A percentile compares a stretch with the other conserved stretches of the same genome.
phyloP scores from a whole-genome alignment of 2,329 filamentous ascomycete genomes.

The Coniochaeta ligniaria region DNA sequence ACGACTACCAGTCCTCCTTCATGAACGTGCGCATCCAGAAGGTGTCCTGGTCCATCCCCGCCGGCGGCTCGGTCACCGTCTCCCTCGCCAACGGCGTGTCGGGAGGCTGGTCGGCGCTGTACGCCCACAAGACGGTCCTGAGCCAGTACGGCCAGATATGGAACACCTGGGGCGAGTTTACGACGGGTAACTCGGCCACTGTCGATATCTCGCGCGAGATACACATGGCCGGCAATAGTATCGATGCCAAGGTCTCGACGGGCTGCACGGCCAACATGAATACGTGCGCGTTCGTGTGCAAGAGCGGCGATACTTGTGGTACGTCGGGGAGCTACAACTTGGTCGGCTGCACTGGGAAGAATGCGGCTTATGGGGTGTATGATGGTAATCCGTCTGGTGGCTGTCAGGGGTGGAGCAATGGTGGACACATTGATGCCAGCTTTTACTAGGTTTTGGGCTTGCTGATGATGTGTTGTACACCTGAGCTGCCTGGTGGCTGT shows the following conservation, averaged over 20 bases:
- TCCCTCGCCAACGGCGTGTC: conserved; percentile 27
- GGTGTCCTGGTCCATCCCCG: conserved; percentile 29
- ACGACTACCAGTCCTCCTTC: conserved; percentile 17
- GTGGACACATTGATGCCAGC: conserved; percentile 12
- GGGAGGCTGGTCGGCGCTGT: conserved; percentile 31
- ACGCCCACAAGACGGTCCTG: conserved; percentile 17
- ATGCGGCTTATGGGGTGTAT: conserved; percentile 15
- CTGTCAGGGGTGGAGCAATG: conserved; percentile 19
- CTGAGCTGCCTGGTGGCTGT: too few species aligned
- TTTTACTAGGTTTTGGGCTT: neutral
- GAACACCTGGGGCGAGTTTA: conserved; percentile 37
- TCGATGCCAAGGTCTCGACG: conserved; percentile 23
- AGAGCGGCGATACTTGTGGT: conserved; percentile 23
- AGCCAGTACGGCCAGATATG: conserved; percentile 28
- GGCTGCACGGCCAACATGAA: conserved; percentile 33
- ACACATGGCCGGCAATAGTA: conserved; percentile 33
- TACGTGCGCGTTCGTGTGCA: conserved; percentile 35
- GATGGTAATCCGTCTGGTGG: conserved; percentile 19
- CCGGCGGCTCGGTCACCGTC: conserved; percentile 25
- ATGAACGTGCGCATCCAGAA: conserved; percentile 19
- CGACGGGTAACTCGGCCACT: conserved; percentile 26
- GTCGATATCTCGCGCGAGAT: conserved; percentile 35
- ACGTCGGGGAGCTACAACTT: conserved; percentile 26
- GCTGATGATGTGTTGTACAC: neutral
- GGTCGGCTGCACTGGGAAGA: conserved; percentile 24